Conservation (phyloP, 2,329 filamentous ascomycete species). For the Ophioceras dolichostomum region DNA sequence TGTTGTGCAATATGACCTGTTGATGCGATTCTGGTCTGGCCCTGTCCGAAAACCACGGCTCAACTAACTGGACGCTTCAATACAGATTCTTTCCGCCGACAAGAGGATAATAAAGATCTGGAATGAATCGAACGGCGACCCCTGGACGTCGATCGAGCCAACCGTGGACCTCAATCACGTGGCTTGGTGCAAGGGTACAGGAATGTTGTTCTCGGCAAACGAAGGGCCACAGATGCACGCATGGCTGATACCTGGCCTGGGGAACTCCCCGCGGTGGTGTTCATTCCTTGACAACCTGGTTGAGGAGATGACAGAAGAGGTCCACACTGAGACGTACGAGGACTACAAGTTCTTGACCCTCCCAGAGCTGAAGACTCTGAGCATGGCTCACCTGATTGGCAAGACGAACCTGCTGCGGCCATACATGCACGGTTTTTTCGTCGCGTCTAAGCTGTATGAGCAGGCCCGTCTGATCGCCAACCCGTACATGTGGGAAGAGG, state of each 20-base stretch:
- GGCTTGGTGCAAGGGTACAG: constrained; percentile 81
- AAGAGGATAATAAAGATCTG: constrained; percentile 97
- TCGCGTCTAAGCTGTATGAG: constrained; percentile 89
- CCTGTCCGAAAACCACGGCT: too few relatives aligned
- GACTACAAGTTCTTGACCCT: constrained; percentile 97
- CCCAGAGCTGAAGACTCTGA: constrained; percentile 74
- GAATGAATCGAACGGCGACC: constrained; percentile 69
- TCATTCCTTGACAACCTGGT: constrained; percentile 94
- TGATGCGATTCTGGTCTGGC: background rate
- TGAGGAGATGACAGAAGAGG: constrained; percentile 92
- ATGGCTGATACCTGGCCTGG: constrained; percentile 26
- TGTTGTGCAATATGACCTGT: background rate
- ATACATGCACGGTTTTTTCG: constrained; percentile 99
- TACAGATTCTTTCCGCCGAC: constrained; percentile 70
- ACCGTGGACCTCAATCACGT: constrained; percentile 91
- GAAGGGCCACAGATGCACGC: constrained; percentile 91
- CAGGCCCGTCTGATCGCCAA: constrained; percentile 88
- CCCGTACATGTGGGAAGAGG: constrained; percentile 87
- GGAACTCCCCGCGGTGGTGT: constrained; percentile 68
- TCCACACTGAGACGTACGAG: constrained; percentile 76
- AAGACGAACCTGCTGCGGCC: constrained; percentile 81
- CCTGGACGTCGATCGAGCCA: constrained; percentile 94
- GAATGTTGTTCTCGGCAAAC: constrained; percentile 94
- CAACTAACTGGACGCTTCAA: background rate
- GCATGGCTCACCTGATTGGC: constrained; percentile 78